phyloP scores from a whole-genome alignment of 2,329 filamentous ascomycete genomes.

The Fusarium transvaalense region DNA sequence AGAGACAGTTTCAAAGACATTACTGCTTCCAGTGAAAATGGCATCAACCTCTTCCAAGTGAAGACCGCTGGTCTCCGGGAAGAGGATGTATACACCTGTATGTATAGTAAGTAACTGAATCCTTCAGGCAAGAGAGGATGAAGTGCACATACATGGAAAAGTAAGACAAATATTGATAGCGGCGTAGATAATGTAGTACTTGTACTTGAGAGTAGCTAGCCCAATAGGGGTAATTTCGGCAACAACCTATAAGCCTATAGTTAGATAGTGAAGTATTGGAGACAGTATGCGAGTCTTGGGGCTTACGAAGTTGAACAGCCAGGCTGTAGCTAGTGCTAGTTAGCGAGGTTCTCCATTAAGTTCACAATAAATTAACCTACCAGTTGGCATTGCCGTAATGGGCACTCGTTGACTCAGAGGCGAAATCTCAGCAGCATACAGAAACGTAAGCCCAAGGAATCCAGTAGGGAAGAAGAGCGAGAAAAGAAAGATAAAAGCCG shows the following conservation, averaged over 20 bases:
- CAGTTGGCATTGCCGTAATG: conserved; percentile 14
- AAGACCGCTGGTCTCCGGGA: conserved; percentile 7
- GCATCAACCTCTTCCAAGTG: conserved; percentile 9
- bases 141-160: background rate
- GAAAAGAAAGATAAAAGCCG: conserved; percentile 12
- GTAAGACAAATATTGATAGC: conserved; percentile 8
- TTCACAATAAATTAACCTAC: background rate
- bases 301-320: conserved; percentile 12
- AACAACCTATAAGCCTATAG: background rate
- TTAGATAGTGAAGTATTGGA: background rate
- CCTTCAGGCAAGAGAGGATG: rapidly evolving
- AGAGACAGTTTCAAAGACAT: background rate
- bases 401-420: conserved; percentile 12
- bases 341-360: background rate
- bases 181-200: conserved; percentile 15
- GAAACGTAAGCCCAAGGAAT: conserved; percentile 2
- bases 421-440: conserved; percentile 17
- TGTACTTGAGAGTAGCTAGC: conserved; percentile 9
- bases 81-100: conserved; percentile 6
- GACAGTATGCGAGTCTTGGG: rapidly evolving
- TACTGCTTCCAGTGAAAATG: background rate
- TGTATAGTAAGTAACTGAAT: background rate
- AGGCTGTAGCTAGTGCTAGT: background rate
- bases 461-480: conserved; percentile 13
- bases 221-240: conserved; percentile 16